Evolutionary conservation across 2,329 filamentous ascomycete species (phyloP), one percentile per base, ranked within the genome.

Genomic region (Dothidotthia symphoricarpi): DNA sequence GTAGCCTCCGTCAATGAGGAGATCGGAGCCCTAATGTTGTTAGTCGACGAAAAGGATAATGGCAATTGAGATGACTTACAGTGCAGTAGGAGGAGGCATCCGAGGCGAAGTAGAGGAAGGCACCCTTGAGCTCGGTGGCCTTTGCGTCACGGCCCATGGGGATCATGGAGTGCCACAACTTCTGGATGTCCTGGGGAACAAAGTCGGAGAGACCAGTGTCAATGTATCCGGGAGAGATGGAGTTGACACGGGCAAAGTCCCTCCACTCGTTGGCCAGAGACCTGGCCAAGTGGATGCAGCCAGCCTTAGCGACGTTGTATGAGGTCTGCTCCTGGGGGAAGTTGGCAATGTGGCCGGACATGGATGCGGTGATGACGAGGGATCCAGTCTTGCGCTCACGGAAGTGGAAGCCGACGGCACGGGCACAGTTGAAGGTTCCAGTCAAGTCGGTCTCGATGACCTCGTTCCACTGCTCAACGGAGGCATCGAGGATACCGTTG

Each of bases 361-460:
- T 85, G 53, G 75, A 79, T n/a, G 81, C 74, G 26, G 82, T 85
- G 64, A 83, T 80, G 67, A 85, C 73, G 62, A 85, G 76, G 45
- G 75, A 79, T 33, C 82, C 82, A 31, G 72, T 81, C 53, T 79
- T 78, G 45, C 77, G 75, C 69, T 82, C 70, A 68, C 81, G 81
- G 76, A 83, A 84, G 69, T 93, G 85, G 38, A 83, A 77, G 24
- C 89, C 90, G n/a, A 88, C 86, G 14, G 88, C 88, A 72, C 91
- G 87, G 16, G 88, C 88, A 47, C 88, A 94, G 75, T 86, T 91
- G 69, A 85, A 88, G 26, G 84, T 84, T 10, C 89, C 90, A n/a
- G 82, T 93, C 53, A 95, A 76, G 68, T 96, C 94, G 59, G 91
- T 83, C 56, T 85, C 79, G 67, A 95, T 76, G 74, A 95, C 87